These are phyloP conservation scores for Leccinum aurantiacum DNA, from an alignment of 768 basidiomycete species.

Conservation along the genomic window DNA sequence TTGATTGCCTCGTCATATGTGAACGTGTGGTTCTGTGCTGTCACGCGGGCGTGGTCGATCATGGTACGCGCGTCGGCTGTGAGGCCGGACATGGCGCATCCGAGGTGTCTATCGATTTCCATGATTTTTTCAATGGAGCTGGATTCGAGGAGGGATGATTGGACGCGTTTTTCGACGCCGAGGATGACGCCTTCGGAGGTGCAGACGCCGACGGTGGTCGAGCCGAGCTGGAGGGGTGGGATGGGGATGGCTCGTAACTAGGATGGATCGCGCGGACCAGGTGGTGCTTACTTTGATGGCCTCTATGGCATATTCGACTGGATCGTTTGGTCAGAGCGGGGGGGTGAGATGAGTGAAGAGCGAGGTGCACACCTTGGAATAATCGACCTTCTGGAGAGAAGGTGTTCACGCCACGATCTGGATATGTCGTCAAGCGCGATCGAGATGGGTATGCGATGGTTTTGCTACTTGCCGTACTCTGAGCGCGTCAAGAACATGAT, in stretches of 20 bases:
- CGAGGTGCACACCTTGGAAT: conserved; percentile 80
- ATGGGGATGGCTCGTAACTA: conserved; percentile 3
- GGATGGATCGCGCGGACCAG: background rate
- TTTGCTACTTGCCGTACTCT: conserved; percentile 69
- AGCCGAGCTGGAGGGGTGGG: conserved; percentile 71
- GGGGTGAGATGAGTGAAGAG: background rate
- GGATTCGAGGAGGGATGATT: conserved; percentile 93
- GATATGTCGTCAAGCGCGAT: background rate
- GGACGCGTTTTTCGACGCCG: conserved; percentile 97
- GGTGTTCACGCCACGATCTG: conserved; percentile 97
- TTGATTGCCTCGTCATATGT: conserved; percentile 97
- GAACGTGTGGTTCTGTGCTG: conserved; percentile 92
- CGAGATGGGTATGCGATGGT: background rate
- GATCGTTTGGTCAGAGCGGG: conserved; percentile 14
- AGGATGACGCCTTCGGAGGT: conserved; percentile 90
- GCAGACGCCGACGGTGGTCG: conserved; percentile 94
- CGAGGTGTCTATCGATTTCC: conserved; percentile 97
- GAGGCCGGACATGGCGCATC: conserved; percentile 96
- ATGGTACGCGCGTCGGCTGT: conserved; percentile 99
- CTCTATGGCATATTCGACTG: conserved; percentile 99
- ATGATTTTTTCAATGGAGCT: conserved; percentile 99
- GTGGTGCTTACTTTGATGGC: conserved; percentile 83
- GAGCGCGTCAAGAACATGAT: conserved; percentile 93
- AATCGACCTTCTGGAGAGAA: conserved; percentile 98
- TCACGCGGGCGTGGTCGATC: conserved; percentile 99